A percentile compares a stretch with the other conserved stretches of the same genome.
These are phyloP conservation scores for Pisolithus sp. DNA, from an alignment of 768 basidiomycete genomes.

Conservation along the genomic window DNA sequence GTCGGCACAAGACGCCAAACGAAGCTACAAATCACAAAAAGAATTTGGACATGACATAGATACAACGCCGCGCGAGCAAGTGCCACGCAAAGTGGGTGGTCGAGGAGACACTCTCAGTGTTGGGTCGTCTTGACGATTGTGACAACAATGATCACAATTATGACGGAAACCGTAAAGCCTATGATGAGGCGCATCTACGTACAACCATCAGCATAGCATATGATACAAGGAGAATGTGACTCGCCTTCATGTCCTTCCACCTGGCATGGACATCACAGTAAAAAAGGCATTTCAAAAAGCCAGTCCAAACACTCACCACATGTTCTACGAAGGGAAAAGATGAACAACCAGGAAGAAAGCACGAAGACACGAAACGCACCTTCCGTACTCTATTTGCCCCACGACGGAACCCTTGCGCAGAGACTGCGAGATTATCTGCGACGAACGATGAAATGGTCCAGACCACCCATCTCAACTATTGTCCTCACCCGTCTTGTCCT, in stretches of 20 bases:
- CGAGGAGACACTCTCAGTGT: constrained; percentile 26
- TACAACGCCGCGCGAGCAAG: constrained; percentile 34
- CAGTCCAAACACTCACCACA: constrained; percentile 61
- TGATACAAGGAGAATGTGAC: constrained; percentile 10
- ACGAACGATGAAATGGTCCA: neutral
- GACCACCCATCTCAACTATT: neutral
- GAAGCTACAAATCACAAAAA: constrained; percentile 15
- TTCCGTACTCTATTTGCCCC: constrained; percentile 98
- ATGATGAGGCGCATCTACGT: constrained; percentile 94
- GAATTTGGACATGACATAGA: constrained; percentile 36
- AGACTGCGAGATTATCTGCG: constrained; percentile 91
- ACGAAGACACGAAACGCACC: constrained; percentile 42
- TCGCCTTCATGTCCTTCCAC: constrained; percentile 98
- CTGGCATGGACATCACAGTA: constrained; percentile 31
- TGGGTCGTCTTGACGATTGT: constrained; percentile 85
- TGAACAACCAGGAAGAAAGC: constrained; percentile 4
- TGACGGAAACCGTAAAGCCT: constrained; percentile 79
- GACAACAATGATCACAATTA: constrained; percentile 94
- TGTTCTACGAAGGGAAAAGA: constrained; percentile 48
- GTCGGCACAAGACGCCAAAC: constrained; percentile 1
- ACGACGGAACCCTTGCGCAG: constrained; percentile 97
- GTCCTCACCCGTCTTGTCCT: constrained; percentile 93
- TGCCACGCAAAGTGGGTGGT: constrained; percentile 9
- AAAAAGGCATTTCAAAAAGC: neutral
- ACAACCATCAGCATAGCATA: constrained; percentile 5